A percentile compares a stretch with the other conserved stretches of the same genome.
Conservation (phyloP, 495 filamentous ascomycete species). For the Podospora pseudoanserina region DNA sequence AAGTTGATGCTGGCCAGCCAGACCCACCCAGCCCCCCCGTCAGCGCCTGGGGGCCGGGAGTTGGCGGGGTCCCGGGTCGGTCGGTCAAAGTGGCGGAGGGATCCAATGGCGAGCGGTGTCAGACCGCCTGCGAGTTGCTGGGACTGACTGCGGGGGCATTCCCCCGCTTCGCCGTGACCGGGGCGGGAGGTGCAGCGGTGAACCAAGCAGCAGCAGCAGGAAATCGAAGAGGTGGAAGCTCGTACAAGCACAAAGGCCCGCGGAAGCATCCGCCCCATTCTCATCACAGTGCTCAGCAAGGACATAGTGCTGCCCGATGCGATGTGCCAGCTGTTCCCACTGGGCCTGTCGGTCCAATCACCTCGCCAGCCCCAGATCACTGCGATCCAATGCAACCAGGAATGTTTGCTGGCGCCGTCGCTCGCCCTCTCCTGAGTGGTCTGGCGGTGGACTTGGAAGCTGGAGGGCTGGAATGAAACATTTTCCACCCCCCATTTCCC, state of each 20-base stretch:
- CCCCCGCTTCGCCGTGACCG: constrained; percentile 3
- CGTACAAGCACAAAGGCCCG: background rate
- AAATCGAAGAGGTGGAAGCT: background rate
- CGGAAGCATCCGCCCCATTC: background rate
- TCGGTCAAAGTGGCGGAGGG: background rate
- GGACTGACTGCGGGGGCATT: background rate
- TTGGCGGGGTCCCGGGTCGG: background rate
- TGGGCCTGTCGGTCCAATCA: constrained; percentile 4
- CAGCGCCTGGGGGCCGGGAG: background rate
- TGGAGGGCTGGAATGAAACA: background rate
- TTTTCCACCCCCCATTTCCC: background rate
- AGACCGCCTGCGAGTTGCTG: background rate
- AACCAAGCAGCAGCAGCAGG: background rate
- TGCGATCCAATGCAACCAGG: background rate
- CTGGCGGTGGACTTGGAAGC: background rate
- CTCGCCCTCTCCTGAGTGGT: background rate
- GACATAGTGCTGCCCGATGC: constrained; percentile 7
- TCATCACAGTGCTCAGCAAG: background rate
- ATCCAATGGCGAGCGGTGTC: background rate
- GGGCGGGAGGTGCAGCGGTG: background rate
- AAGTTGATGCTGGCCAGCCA: background rate
- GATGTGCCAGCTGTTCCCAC: background rate
- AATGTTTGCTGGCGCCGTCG: constrained; percentile 6
- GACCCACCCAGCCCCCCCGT: background rate
- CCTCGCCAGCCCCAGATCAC: background rate